Percentiles rank a stretch among this genome's conserved stretches.
Evolutionary conservation across 1,284 basidiomycete genomes (phyloP).

Genomic region (Cystobasidium sp.): DNA sequence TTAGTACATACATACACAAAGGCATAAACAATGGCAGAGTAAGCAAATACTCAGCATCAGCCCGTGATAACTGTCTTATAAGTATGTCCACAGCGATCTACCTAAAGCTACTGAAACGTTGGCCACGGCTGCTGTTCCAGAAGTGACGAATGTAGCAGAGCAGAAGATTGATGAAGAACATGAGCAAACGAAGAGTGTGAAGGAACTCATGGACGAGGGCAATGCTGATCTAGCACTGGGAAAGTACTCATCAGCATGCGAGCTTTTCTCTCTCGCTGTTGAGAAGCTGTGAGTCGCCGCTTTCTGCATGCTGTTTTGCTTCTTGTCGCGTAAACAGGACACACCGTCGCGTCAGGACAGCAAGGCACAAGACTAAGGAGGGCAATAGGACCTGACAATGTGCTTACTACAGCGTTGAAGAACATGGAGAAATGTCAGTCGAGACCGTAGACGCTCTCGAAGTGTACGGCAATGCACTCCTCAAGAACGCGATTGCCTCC

Average conservation of each 20-base stretch:
- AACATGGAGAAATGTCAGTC: conserved; percentile 51
- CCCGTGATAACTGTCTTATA: neutral
- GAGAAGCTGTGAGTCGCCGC: conserved; percentile 39
- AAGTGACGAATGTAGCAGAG: conserved; percentile 9
- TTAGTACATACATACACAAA: neutral
- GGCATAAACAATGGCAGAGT: conserved; percentile 35
- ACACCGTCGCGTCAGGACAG: conserved; percentile 1
- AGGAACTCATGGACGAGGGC: conserved; percentile 40
- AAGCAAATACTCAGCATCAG: neutral
- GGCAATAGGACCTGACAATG: neutral
- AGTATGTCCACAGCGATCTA: conserved; percentile 23
- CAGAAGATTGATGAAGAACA: conserved; percentile 26
- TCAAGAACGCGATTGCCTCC: conserved; percentile 52
- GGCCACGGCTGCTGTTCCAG: conserved; percentile 13
- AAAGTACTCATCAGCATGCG: conserved; percentile 37
- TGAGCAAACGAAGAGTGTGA: conserved; percentile 30
- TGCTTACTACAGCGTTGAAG: conserved; percentile 41
- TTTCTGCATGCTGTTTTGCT: neutral
- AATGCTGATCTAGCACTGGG: conserved; percentile 28
- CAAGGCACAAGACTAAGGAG: neutral
- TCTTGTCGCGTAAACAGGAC: conserved; percentile 21
- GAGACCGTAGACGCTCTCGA: conserved; percentile 52
- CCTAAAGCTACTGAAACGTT: conserved; percentile 35
- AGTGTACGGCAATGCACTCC: conserved; percentile 53
- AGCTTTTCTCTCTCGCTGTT: conserved; percentile 40